Conservation (phyloP, 1,284 basidiomycete genomes). For the Rhodotorula glutinis region DNA sequence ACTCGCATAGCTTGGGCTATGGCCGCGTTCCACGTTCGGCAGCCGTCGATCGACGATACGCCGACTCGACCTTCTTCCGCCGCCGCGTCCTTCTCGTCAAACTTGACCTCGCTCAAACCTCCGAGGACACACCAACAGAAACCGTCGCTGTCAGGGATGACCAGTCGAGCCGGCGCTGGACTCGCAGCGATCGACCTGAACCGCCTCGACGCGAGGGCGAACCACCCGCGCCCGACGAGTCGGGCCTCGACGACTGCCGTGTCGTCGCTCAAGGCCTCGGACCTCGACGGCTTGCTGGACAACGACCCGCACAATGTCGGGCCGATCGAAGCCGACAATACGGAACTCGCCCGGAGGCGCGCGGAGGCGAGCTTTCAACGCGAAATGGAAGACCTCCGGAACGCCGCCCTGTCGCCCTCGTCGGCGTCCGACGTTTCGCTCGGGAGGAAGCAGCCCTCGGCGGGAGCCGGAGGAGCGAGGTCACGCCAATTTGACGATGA, state of each 20-base stretch:
- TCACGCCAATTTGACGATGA: slow-evolving; percentile 2
- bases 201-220: neutral
- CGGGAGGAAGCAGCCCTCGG: neutral
- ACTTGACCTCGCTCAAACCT: neutral
- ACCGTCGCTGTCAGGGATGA: neutral
- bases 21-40: neutral
- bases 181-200: neutral
- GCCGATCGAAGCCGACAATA: slow-evolving; percentile 29
- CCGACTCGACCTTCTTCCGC: slow-evolving; percentile 1
- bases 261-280: slow-evolving; percentile 10
- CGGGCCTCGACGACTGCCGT: slow-evolving; percentile 1
- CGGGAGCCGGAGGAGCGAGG: neutral
- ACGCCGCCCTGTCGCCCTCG: slow-evolving; percentile 11
- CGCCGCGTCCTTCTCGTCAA: slow-evolving; percentile 1
- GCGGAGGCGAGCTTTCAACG: slow-evolving; percentile 28
- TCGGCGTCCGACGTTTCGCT: slow-evolving; percentile 6
- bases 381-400: slow-evolving; percentile 28
- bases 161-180: neutral
- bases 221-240: slow-evolving; percentile 1
- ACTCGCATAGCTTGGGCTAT: no score
- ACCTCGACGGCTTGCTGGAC: slow-evolving; percentile 6
- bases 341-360: slow-evolving; percentile 28
- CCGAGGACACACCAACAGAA: neutral
- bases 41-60: neutral
- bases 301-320: neutral